Conservation (phyloP, 768 basidiomycete genomes). For the Kwoniella sp. region DNA sequence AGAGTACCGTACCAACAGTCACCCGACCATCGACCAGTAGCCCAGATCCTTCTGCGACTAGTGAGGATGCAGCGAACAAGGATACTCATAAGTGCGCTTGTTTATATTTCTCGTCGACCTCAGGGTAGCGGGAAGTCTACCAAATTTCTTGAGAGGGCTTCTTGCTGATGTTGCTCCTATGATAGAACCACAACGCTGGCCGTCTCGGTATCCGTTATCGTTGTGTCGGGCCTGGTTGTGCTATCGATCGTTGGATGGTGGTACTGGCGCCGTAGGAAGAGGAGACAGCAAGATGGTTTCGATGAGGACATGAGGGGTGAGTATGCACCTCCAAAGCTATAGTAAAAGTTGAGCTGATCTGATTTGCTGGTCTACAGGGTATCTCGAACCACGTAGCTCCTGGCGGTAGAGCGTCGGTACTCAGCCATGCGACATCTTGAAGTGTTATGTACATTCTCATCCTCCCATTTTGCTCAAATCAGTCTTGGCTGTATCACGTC, state of each 20-base stretch:
- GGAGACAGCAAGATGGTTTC: conserved; percentile 10
- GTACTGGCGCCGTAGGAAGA: conserved; percentile 27
- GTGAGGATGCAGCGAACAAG: not conserved
- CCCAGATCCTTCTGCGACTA: not conserved
- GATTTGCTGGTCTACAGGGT: too few relatives aligned
- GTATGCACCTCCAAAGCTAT: not conserved
- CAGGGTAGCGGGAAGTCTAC: too few relatives aligned
- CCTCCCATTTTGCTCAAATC: too few relatives aligned
- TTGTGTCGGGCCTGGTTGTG: conserved; percentile 31
- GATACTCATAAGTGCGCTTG: conserved; percentile 16
- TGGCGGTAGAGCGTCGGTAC: too few relatives aligned
- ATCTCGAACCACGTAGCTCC: too few relatives aligned
- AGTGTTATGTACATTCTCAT: too few relatives aligned
- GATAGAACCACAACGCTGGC: conserved; percentile 35
- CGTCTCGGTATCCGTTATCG: conserved; percentile 39
- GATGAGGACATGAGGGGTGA: conserved; percentile 7
- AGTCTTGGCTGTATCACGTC: too few relatives aligned
- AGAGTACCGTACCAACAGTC: not conserved
- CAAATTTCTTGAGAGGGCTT: not conserved
- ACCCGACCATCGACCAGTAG: not conserved
- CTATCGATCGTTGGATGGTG: conserved; percentile 26
- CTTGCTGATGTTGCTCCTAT: not conserved
- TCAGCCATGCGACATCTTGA: too few relatives aligned
- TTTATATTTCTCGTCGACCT: too few relatives aligned
- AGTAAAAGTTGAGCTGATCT: too few relatives aligned